Conservation (phyloP, 257 asterid genomes). For the Lycium ferocissimum region DNA sequence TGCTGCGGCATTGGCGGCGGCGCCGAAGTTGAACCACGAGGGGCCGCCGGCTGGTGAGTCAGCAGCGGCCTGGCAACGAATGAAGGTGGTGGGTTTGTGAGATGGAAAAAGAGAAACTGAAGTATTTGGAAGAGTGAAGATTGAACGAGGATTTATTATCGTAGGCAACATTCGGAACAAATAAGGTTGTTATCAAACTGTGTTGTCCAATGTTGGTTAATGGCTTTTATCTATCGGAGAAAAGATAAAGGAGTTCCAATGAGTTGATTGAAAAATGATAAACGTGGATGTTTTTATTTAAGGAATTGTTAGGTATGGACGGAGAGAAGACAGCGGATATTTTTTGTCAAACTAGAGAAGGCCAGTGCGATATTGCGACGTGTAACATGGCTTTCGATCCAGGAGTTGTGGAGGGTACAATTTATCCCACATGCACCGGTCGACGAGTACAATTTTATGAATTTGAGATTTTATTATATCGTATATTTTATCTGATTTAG, state of each 20-base stretch:
- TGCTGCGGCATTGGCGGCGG: constrained; percentile 51
- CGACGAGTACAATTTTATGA: too few relatives aligned
- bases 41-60: constrained; percentile 43
- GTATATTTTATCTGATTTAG: too few relatives aligned
- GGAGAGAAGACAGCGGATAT: not conserved
- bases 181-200: not conserved
- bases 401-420: not conserved
- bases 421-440: too few relatives aligned
- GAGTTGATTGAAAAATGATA: not conserved
- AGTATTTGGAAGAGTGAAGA: constrained; percentile 22
- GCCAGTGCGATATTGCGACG: not conserved
- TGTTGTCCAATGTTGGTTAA: not conserved
- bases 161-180: constrained; percentile 65
- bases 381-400: not conserved
- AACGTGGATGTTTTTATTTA: not conserved
- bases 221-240: not conserved
- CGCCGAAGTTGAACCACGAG: constrained; percentile 49
- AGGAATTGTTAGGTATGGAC: constrained; percentile 12
- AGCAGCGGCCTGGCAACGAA: constrained; percentile 55
- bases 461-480: too few relatives aligned
- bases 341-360: not conserved
- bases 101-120: constrained; percentile 32
- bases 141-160: constrained; percentile 57
- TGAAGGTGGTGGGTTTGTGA: constrained; percentile 19
- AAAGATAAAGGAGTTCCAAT: not conserved